Conservation (phyloP, 352 stramenopile genomes). For the Globisporangium apiculatum region DNA sequence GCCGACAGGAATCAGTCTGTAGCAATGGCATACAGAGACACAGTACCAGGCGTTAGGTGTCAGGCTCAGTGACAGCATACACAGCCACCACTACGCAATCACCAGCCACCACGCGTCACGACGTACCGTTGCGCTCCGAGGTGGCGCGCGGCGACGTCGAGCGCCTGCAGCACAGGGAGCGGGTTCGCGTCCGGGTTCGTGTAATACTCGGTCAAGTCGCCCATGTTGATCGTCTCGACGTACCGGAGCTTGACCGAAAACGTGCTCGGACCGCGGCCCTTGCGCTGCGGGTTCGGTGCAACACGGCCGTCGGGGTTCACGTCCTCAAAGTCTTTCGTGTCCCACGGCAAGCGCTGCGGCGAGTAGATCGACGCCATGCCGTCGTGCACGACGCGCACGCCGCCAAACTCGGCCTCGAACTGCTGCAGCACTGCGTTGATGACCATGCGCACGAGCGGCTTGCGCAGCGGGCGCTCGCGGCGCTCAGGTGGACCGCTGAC, state of each 20-base stretch:
- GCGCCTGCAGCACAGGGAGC: slow-evolving; percentile 53
- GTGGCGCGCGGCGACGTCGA: slow-evolving; percentile 68
- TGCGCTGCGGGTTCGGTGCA: slow-evolving; percentile 13
- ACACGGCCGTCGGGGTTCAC: slow-evolving; percentile 42
- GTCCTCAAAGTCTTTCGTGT: slow-evolving; percentile 38
- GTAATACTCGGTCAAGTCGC: slow-evolving; percentile 38
- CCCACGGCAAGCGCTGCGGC: slow-evolving; percentile 38
- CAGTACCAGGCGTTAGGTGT: neutral
- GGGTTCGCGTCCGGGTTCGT: slow-evolving; percentile 49
- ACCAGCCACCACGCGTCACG: neutral
- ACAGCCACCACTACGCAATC: neutral
- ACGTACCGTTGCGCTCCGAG: slow-evolving; percentile 30
- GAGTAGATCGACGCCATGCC: slow-evolving; percentile 57
- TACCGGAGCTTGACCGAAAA: slow-evolving; percentile 72
- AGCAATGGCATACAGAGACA: neutral
- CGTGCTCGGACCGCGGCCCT: slow-evolving; percentile 33
- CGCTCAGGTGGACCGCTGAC: slow-evolving; percentile 15
- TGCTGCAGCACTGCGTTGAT: slow-evolving; percentile 50
- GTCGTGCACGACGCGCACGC: slow-evolving; percentile 55
- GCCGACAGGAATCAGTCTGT: slow-evolving; percentile 44
- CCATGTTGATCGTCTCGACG: slow-evolving; percentile 48
- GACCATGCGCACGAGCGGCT: slow-evolving; percentile 44
- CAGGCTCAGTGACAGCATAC: neutral
- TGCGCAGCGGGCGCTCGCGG: slow-evolving; percentile 28
- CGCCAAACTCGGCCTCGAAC: slow-evolving; percentile 47